Evolutionary conservation across 1,284 basidiomycete genomes (phyloP).

Genomic region (Pseudozyma sp.): DNA sequence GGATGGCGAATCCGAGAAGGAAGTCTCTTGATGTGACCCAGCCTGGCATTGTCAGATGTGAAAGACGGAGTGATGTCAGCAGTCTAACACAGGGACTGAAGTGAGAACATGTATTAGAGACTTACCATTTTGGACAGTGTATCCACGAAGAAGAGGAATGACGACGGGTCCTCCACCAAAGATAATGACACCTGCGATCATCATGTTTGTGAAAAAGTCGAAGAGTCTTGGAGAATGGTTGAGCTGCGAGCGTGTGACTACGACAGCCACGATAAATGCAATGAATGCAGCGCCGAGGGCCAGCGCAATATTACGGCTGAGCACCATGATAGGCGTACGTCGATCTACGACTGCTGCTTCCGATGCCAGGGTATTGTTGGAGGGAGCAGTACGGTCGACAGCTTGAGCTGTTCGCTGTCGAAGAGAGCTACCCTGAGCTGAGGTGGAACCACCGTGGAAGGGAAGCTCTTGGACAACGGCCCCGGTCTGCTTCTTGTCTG

Average conservation of each 20-base stretch:
- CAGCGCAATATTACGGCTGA: slow-evolving; percentile 36
- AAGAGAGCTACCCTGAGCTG: slow-evolving; percentile 1
- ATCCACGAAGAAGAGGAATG: slow-evolving; percentile 74
- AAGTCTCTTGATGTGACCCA: slow-evolving; percentile 74
- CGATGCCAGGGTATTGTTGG: neutral
- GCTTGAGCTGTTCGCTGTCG: slow-evolving; percentile 21
- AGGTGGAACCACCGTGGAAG: slow-evolving; percentile 12
- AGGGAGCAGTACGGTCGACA: slow-evolving; percentile 3
- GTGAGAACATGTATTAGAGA: neutral
- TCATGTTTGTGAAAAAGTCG: slow-evolving; percentile 72
- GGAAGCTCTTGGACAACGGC: slow-evolving; percentile 18
- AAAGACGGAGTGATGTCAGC: neutral
- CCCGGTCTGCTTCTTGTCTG: slow-evolving; percentile 22
- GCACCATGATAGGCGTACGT: slow-evolving; percentile 49
- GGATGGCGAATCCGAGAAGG: slow-evolving; percentile 74
- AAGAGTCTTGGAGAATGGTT: slow-evolving; percentile 61
- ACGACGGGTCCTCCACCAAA: slow-evolving; percentile 77
- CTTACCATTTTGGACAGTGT: slow-evolving; percentile 73
- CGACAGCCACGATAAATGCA: slow-evolving; percentile 66
- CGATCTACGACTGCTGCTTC: slow-evolving; percentile 3
- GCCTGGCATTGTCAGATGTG: slow-evolving; percentile 24
- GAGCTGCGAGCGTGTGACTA: slow-evolving; percentile 69
- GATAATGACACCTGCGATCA: slow-evolving; percentile 73
- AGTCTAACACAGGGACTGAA: neutral
- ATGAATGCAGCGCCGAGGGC: slow-evolving; percentile 63